These are phyloP conservation scores for Lentinula detonsa DNA, from an alignment of 768 basidiomycete genomes.

Conservation along the genomic window DNA sequence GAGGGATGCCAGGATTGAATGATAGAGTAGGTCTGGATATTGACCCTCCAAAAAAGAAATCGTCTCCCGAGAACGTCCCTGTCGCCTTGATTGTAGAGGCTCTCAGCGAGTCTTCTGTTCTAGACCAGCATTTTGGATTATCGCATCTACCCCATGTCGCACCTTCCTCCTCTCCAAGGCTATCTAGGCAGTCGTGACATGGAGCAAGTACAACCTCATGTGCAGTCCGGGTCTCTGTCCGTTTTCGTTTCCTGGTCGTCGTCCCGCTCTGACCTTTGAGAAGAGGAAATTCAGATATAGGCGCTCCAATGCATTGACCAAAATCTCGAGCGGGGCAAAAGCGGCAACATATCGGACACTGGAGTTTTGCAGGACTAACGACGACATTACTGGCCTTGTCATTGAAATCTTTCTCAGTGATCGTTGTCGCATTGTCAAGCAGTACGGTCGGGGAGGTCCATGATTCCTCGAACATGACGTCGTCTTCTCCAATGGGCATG, in stretches of 20 bases:
- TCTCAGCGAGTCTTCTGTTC: background rate
- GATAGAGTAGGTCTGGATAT: background rate
- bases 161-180: conserved; percentile 6
- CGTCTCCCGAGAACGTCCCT: background rate
- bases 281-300: conserved; percentile 1
- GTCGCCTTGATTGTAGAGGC: background rate
- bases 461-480: conserved; percentile 2
- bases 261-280: background rate
- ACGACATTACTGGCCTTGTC: background rate
- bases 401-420: background rate
- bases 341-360: conserved; percentile 1
- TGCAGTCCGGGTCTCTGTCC: conserved; percentile 1
- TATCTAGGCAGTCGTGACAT: conserved; percentile 1
- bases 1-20: background rate
- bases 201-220: background rate
- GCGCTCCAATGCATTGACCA: conserved; percentile 1
- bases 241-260: background rate
- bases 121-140: conserved; percentile 5
- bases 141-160: conserved; percentile 6
- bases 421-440: background rate
- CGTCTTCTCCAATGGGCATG: conserved; percentile 2
- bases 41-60: background rate
- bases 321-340: background rate
- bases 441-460: background rate
- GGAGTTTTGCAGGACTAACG: background rate